These are phyloP conservation scores for Nicotiana paniculata DNA, from an alignment of 257 asterid species.

Conservation along the genomic window DNA sequence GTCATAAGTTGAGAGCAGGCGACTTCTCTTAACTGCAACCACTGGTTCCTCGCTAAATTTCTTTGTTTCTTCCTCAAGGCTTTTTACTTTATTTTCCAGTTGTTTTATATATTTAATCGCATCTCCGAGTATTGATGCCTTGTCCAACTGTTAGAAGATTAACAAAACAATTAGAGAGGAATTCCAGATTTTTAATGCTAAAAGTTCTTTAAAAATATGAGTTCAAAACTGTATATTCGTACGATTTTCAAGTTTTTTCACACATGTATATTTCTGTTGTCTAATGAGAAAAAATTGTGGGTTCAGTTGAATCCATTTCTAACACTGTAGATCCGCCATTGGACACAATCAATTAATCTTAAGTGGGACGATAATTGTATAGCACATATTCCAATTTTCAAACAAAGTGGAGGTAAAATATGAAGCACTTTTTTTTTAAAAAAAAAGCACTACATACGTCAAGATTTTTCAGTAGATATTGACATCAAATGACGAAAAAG, in stretches of 20 bases:
- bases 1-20: neutral
- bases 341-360: neutral
- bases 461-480: neutral
- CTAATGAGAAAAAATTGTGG: too few relatives aligned
- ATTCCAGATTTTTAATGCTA: too few relatives aligned
- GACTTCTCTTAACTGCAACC: neutral
- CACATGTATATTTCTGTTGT: too few relatives aligned
- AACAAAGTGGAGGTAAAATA: neutral
- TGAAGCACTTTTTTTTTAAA: neutral
- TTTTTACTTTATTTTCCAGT: neutral
- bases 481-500: neutral
- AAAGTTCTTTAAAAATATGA: too few relatives aligned
- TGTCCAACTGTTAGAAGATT: conserved; percentile 8
- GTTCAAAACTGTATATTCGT: too few relatives aligned
- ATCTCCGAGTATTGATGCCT: conserved; percentile 6
- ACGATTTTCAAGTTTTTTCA: too few relatives aligned
- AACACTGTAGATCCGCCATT: too few relatives aligned
- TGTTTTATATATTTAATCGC: conserved; percentile 7
- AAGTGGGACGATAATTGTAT: neutral
- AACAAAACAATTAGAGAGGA: neutral
- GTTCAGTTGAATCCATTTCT: too few relatives aligned
- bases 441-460: neutral
- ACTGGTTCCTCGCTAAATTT: neutral
- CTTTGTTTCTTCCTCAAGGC: neutral
- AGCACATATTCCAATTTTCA: neutral